phyloP scores from a whole-genome alignment of 805 yeast genomes.

The Candida insectorum region DNA sequence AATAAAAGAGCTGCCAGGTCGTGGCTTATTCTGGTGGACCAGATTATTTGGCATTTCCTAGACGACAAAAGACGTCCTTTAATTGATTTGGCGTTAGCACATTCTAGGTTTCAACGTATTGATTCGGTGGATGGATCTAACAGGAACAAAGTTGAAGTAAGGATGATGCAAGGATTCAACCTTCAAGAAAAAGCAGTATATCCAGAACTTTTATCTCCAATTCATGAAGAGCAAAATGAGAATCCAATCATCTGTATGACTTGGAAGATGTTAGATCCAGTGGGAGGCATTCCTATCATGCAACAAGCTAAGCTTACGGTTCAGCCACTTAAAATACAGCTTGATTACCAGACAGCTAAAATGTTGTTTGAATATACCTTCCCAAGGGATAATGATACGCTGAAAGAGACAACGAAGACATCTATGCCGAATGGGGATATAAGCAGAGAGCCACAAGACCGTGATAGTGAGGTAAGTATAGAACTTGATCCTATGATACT shows the following conservation, averaged over 20 bases:
- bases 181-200: constrained; percentile 53
- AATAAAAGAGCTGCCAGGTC: constrained; percentile 18
- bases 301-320: constrained; percentile 57
- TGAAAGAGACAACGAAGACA: neutral
- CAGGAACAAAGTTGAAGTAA: constrained; percentile 54
- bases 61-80: constrained; percentile 60
- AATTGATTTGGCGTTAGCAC: constrained; percentile 64
- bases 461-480: neutral
- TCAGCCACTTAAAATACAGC: constrained; percentile 64
- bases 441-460: neutral
- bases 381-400: constrained; percentile 42
- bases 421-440: neutral
- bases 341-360: constrained; percentile 70
- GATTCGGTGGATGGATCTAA: constrained; percentile 68
- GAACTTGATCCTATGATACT: neutral
- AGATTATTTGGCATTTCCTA: constrained; percentile 67
- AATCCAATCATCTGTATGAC: constrained; percentile 22
- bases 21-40: constrained; percentile 49
- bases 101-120: constrained; percentile 56
- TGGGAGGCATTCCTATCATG: constrained; percentile 88
- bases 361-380: constrained; percentile 66
- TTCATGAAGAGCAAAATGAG: constrained; percentile 14
- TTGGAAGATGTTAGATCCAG: constrained; percentile 83
- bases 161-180: constrained; percentile 67
- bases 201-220: constrained; percentile 68